These are phyloP conservation scores for Gossypium lobatum DNA, from an alignment of 441 rosid genomes.

Conservation along the genomic window DNA sequence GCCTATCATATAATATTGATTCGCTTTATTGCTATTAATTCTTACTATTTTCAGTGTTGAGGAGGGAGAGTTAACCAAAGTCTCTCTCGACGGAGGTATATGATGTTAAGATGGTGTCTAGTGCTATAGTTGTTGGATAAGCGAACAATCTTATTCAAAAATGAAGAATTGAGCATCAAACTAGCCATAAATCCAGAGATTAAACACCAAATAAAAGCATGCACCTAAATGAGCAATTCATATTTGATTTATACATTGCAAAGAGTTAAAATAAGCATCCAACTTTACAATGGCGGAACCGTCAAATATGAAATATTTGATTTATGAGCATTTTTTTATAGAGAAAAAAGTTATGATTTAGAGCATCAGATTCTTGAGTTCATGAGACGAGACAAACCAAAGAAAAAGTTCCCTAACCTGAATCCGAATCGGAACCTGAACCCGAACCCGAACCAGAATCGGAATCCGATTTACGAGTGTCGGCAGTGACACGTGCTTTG, in stretches of 20 bases:
- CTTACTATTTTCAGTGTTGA: too few relatives aligned
- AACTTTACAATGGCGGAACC: not conserved
- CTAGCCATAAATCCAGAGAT: not conserved
- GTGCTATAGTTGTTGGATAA: too few relatives aligned
- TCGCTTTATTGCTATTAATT: too few relatives aligned
- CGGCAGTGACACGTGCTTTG: conserved; percentile 18
- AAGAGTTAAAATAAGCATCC: not conserved
- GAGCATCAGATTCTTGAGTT: not conserved
- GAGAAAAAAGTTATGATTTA: not conserved
- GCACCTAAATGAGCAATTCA: not conserved
- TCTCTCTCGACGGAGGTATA: too few relatives aligned
- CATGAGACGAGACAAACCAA: not conserved
- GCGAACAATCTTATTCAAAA: not conserved
- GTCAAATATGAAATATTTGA: not conserved
- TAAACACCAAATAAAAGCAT: not conserved
- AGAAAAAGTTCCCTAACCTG: not conserved
- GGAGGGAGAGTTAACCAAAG: too few relatives aligned
- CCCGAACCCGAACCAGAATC: conserved; percentile 11
- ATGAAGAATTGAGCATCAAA: not conserved
- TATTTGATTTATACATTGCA: not conserved
- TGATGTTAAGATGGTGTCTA: too few relatives aligned
- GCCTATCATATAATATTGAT: too few relatives aligned
- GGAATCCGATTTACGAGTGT: conserved; percentile 25
- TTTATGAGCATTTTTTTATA: not conserved
- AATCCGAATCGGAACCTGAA: conserved; percentile 30